Conservation (phyloP, 1,284 basidiomycete species). For the Malassezia psittaci region DNA sequence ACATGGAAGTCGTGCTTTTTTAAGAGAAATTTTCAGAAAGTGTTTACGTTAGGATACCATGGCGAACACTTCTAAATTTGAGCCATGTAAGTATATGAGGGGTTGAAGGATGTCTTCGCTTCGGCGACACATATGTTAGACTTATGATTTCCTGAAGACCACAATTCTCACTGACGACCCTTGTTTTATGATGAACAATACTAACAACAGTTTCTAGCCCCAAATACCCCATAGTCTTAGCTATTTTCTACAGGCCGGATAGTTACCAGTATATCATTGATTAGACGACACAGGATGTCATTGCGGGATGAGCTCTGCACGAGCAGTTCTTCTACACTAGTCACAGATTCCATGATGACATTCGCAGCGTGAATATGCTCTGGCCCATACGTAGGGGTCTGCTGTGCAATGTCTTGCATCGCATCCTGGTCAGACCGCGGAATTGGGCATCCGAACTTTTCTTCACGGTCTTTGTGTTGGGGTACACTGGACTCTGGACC, state of each 20-base stretch:
- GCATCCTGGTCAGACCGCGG: slow-evolving; percentile 13
- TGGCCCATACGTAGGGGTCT: slow-evolving; percentile 4
- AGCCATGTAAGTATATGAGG: not conserved
- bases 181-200: not conserved
- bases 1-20: too few species aligned
- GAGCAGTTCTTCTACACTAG: slow-evolving; percentile 29
- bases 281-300: slow-evolving; percentile 36
- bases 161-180: slow-evolving; percentile 8
- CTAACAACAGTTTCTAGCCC: too few species aligned
- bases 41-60: too few species aligned
- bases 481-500: not conserved
- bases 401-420: not conserved
- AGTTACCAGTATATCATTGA: slow-evolving; percentile 38
- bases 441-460: slow-evolving; percentile 37
- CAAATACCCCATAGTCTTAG: not conserved
- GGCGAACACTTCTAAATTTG: too few species aligned
- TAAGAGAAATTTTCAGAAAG: too few species aligned
- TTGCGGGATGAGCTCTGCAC: slow-evolving; percentile 31
- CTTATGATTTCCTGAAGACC: slow-evolving; percentile 12
- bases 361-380: slow-evolving; percentile 22
- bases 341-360: slow-evolving; percentile 31
- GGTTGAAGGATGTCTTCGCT: slow-evolving; percentile 15
- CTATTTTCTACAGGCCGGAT: slow-evolving; percentile 15
- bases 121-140: slow-evolving; percentile 20
- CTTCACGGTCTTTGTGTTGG: slow-evolving; percentile 24